Conservation (phyloP, 495 filamentous ascomycete genomes). For the Penicillium mononematosum region DNA sequence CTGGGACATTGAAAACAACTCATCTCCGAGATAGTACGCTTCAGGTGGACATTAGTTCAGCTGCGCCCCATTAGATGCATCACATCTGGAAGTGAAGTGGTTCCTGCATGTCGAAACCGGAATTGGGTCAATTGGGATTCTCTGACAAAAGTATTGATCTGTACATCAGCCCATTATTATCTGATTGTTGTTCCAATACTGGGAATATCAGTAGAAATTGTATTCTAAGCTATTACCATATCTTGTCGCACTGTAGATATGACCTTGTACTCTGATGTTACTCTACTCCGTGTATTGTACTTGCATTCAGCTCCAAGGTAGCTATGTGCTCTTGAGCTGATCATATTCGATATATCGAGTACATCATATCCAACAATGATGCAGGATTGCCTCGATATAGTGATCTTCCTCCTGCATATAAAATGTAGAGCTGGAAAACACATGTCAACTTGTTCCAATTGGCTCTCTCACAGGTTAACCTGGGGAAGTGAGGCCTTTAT, state of each 20-base stretch:
- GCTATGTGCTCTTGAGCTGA: too few relatives aligned
- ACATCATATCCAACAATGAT: background rate
- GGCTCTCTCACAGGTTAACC: background rate
- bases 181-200: background rate
- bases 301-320: conserved; percentile 1
- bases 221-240: background rate
- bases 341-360: background rate
- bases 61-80: background rate
- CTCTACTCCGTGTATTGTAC: background rate
- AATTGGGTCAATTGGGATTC: background rate
- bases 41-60: background rate
- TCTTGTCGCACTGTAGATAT: conserved; percentile 1
- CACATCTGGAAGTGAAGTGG: background rate
- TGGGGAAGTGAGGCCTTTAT: background rate
- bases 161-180: too few relatives aligned
- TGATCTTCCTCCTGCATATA: background rate
- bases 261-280: conserved; percentile 1
- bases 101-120: conserved; percentile 8
- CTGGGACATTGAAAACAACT: too few relatives aligned
- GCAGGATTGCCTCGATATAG: conserved; percentile 2
- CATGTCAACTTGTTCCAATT: background rate
- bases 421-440: background rate
- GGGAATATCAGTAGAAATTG: background rate
- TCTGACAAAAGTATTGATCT: conserved; percentile 6
- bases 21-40: background rate